phyloP scores from a whole-genome alignment of 2,329 filamentous ascomycete genomes.

The Talaromyces sp. region DNA sequence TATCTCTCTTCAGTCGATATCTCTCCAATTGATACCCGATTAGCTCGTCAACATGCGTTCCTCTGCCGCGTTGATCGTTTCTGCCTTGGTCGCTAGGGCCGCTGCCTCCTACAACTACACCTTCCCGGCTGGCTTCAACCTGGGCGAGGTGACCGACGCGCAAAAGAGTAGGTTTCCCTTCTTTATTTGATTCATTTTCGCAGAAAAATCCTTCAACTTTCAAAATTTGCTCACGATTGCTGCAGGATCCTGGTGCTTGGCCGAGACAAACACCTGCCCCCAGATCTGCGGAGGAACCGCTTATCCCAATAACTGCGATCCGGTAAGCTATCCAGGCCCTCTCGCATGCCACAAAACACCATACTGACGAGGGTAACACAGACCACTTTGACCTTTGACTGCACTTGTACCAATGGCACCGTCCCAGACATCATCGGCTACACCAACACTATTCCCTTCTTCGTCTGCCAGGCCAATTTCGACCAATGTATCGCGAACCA shows the following conservation, averaged over 20 bases:
- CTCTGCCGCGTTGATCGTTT: conserved; percentile 11
- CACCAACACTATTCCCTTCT: conserved; percentile 54
- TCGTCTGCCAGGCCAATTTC: conserved; percentile 52
- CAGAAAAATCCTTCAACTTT: neutral
- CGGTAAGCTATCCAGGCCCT: conserved; percentile 40
- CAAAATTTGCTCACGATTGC: neutral
- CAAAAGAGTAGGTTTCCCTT: neutral
- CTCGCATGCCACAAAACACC: neutral
- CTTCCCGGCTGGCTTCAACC: conserved; percentile 37
- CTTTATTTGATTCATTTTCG: neutral
- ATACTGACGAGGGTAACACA: conserved; percentile 18
- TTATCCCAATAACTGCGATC: conserved; percentile 49
- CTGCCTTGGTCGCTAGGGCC: conserved; percentile 8
- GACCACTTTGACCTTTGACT: conserved; percentile 49
- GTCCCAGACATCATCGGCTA: conserved; percentile 52
- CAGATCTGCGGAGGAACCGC: conserved; percentile 50
- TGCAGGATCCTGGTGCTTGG: conserved; percentile 52
- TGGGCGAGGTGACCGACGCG: conserved; percentile 15
- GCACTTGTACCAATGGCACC: conserved; percentile 52
- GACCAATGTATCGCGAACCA: conserved; percentile 42
- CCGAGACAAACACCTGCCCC: conserved; percentile 55
- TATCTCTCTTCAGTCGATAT: neutral
- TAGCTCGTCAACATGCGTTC: conserved; percentile 11
- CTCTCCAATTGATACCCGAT: neutral
- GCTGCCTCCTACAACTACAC: conserved; percentile 40